Percentiles rank a stretch among this genome's conserved stretches.
phyloP scores from a whole-genome alignment of 2,329 filamentous ascomycete genomes.

The Beauveria rudraprayagi region DNA sequence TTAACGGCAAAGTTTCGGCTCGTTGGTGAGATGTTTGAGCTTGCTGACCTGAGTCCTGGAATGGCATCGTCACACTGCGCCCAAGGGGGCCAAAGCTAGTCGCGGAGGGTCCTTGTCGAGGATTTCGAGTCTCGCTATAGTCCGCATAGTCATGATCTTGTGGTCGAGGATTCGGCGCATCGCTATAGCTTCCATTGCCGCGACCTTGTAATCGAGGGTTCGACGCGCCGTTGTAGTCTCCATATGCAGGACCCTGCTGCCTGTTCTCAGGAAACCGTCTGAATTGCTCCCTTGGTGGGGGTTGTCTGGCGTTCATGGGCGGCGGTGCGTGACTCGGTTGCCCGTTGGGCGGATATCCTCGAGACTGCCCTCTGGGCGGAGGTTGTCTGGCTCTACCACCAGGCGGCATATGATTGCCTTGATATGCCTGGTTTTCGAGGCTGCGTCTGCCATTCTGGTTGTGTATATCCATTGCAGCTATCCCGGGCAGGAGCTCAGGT shows the following conservation, averaged over 20 bases:
- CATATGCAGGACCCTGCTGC: constrained; percentile 19
- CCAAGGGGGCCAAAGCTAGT: constrained; percentile 42
- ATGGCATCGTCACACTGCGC: constrained; percentile 57
- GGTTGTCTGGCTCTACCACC: constrained; percentile 19
- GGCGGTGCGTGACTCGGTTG: constrained; percentile 20
- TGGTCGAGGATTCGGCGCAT: constrained; percentile 9
- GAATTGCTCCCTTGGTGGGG: constrained; percentile 21
- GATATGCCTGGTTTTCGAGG: constrained; percentile 20
- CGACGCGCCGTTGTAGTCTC: neutral
- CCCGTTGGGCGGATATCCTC: constrained; percentile 5
- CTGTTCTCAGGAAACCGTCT: constrained; percentile 4
- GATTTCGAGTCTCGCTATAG: constrained; percentile 13
- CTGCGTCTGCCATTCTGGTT: constrained; percentile 19
- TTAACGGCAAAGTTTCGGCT: constrained; percentile 39
- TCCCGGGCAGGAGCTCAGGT: constrained; percentile 21
- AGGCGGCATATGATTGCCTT: constrained; percentile 21
- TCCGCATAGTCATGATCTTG: constrained; percentile 20
- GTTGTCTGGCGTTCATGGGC: constrained; percentile 16
- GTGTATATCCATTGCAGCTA: constrained; percentile 27
- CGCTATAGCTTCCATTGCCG: neutral
- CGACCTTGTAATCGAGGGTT: neutral
- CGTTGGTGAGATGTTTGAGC: constrained; percentile 26
- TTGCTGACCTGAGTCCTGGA: constrained; percentile 35
- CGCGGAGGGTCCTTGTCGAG: constrained; percentile 20
- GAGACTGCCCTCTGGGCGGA: constrained; percentile 20